A percentile compares a stretch with the other conserved stretches of the same genome.
These are phyloP conservation scores for Psilocybe tampanensis DNA, from an alignment of 768 basidiomycete genomes.

Conservation along the genomic window DNA sequence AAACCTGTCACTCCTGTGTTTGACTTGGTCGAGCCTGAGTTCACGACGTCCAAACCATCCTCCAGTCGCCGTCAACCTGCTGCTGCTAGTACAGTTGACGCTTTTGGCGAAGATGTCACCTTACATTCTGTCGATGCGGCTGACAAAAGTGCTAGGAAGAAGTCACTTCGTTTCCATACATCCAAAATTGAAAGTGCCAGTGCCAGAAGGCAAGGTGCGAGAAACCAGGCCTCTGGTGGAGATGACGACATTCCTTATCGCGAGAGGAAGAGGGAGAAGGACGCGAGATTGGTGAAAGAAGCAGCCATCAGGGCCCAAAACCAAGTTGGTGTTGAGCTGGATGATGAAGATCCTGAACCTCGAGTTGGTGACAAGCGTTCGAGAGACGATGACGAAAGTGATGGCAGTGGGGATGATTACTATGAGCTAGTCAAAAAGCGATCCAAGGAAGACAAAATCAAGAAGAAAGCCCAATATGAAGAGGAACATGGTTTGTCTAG, in stretches of 20 bases:
- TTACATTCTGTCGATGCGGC: conserved; percentile 73
- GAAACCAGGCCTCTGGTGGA: conserved; percentile 73
- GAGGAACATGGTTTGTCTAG: conserved; percentile 40
- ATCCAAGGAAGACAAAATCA: conserved; percentile 70
- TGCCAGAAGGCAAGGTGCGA: conserved; percentile 73
- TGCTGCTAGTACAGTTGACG: conserved; percentile 40
- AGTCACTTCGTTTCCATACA: conserved; percentile 91
- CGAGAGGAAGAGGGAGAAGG: conserved; percentile 67
- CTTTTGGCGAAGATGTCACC: conserved; percentile 74
- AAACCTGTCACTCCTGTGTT: conserved; percentile 49
- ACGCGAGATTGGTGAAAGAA: conserved; percentile 58
- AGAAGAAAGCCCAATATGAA: conserved; percentile 85
- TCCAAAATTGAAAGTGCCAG: conserved; percentile 85
- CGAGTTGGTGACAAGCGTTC: conserved; percentile 35
- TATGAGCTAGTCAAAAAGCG: conserved; percentile 87
- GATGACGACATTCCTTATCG: conserved; percentile 96
- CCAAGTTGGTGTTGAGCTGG: conserved; percentile 68
- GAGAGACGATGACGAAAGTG: conserved; percentile 41
- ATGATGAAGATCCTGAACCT: conserved; percentile 53
- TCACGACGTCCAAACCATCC: conserved; percentile 44
- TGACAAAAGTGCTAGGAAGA: conserved; percentile 83
- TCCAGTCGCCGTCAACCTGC: conserved; percentile 22
- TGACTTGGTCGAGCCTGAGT: conserved; percentile 83
- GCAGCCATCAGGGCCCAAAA: conserved; percentile 44
- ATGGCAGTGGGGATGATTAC: conserved; percentile 70